Percentiles rank a stretch among this genome's conserved stretches.
These are phyloP conservation scores for Achlya hypogyna DNA, from an alignment of 352 stramenopile species.

Conservation along the genomic window DNA sequence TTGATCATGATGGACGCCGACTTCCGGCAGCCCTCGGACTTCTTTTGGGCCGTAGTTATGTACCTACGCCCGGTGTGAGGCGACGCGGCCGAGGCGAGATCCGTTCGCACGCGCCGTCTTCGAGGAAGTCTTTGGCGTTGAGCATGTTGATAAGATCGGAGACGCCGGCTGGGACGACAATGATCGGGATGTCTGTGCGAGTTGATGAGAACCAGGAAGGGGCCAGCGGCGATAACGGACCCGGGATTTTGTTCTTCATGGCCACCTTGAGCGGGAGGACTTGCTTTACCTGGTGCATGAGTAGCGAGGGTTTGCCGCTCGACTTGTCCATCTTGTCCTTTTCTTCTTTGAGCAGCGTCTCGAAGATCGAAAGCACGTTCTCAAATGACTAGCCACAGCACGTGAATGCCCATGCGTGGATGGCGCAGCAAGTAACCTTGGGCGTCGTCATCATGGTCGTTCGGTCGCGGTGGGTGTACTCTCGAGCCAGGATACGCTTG, in stretches of 20 bases:
- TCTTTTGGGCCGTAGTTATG: slow-evolving; percentile 79
- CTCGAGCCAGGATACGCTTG: slow-evolving; percentile 58
- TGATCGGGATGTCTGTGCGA: slow-evolving; percentile 72
- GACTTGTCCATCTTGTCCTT: slow-evolving; percentile 84
- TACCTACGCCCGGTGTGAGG: slow-evolving; percentile 23
- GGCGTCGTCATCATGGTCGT: slow-evolving; percentile 66
- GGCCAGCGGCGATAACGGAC: slow-evolving; percentile 19
- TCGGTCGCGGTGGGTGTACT: slow-evolving; percentile 51
- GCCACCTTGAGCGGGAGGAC: slow-evolving; percentile 51
- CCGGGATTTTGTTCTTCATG: slow-evolving; percentile 70
- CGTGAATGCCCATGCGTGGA: no score
- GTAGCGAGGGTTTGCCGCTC: slow-evolving; percentile 43
- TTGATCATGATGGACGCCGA: slow-evolving; percentile 71
- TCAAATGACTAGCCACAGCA: slow-evolving; percentile 45
- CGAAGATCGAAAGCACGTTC: slow-evolving; percentile 66
- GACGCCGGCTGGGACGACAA: slow-evolving; percentile 82
- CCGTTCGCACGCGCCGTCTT: slow-evolving; percentile 59
- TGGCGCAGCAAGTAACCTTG: slow-evolving; percentile 24
- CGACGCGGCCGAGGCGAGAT: not conserved
- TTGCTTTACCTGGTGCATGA: slow-evolving; percentile 45
- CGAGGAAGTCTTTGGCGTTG: slow-evolving; percentile 83
- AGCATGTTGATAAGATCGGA: slow-evolving; percentile 85
- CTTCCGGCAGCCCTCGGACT: slow-evolving; percentile 69
- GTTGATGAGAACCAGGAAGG: not conserved
- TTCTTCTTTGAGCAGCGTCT: slow-evolving; percentile 71